Evolutionary conservation across 805 yeast genomes (phyloP).

Genomic region (Suhomyces sp.): DNA sequence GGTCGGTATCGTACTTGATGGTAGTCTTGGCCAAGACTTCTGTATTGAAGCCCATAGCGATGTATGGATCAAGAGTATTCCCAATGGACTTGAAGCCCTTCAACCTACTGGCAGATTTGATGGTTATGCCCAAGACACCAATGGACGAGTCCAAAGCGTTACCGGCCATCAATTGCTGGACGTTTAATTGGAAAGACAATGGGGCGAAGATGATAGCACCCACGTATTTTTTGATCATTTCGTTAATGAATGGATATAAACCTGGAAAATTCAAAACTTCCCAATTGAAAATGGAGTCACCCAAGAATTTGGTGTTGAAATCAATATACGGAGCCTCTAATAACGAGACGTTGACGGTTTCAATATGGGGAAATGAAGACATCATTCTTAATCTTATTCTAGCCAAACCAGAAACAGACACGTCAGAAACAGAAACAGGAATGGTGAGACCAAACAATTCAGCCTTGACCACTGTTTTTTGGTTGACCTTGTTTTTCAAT

Average conservation of each 20-base stretch:
- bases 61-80: conserved; percentile 87
- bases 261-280: conserved; percentile 90
- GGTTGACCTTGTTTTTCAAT: conserved; percentile 78
- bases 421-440: conserved; percentile 77
- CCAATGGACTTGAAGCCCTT: conserved; percentile 68
- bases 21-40: conserved; percentile 65
- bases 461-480: conserved; percentile 72
- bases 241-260: conserved; percentile 72
- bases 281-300: conserved; percentile 82
- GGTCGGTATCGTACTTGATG: conserved; percentile 60
- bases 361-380: conserved; percentile 88
- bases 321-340: conserved; percentile 88
- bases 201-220: conserved; percentile 91
- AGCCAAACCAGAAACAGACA: conserved; percentile 69
- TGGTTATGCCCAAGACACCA: conserved; percentile 75
- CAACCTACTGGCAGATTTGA: conserved; percentile 65
- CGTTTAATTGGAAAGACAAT: conserved; percentile 86
- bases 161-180: conserved; percentile 88
- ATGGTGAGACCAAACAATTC: conserved; percentile 78
- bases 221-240: conserved; percentile 78
- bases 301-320: conserved; percentile 69
- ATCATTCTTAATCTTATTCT: conserved; percentile 88
- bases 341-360: conserved; percentile 82
- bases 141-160: conserved; percentile 73
- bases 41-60: conserved; percentile 63